Conservation (phyloP, 1,139 yeast genomes). For the Waltiozyma sp. region DNA sequence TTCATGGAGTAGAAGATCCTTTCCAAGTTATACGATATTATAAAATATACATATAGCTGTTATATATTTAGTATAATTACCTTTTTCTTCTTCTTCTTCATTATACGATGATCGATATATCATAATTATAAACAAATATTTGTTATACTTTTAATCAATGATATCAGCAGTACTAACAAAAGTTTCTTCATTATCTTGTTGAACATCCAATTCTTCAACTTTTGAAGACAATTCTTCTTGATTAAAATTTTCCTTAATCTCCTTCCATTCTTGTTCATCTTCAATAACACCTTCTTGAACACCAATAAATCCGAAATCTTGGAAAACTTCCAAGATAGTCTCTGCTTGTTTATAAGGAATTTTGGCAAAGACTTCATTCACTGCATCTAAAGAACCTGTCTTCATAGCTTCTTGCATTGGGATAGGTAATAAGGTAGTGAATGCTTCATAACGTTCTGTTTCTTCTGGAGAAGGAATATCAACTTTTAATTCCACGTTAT, state of each 20-base stretch:
- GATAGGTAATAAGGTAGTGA: constrained; percentile 40
- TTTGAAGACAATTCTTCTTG: constrained; percentile 5
- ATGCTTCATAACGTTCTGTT: constrained; percentile 38
- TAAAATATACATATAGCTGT: not conserved
- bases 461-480: constrained; percentile 55
- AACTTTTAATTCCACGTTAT: constrained; percentile 64
- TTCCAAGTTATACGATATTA: constrained; percentile 25
- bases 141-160: constrained; percentile 26
- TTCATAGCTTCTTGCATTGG: constrained; percentile 69
- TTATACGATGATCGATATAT: no score
- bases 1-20: constrained; percentile 40
- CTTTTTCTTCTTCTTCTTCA: no score
- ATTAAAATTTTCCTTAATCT: constrained; percentile 34
- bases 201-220: constrained; percentile 14
- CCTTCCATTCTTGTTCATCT: constrained; percentile 57
- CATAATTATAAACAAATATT: no score
- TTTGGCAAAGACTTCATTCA: constrained; percentile 74
- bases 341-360: constrained; percentile 78
- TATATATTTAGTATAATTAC: no score
- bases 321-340: constrained; percentile 56
- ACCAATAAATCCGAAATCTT: constrained; percentile 76
- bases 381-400: constrained; percentile 61
- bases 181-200: constrained; percentile 3
- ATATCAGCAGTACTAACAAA: constrained; percentile 20
- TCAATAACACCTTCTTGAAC: constrained; percentile 60